Evolutionary conservation across 345 rosid genomes (phyloP).

Genomic region (Carallia pectinifolia): DNA sequence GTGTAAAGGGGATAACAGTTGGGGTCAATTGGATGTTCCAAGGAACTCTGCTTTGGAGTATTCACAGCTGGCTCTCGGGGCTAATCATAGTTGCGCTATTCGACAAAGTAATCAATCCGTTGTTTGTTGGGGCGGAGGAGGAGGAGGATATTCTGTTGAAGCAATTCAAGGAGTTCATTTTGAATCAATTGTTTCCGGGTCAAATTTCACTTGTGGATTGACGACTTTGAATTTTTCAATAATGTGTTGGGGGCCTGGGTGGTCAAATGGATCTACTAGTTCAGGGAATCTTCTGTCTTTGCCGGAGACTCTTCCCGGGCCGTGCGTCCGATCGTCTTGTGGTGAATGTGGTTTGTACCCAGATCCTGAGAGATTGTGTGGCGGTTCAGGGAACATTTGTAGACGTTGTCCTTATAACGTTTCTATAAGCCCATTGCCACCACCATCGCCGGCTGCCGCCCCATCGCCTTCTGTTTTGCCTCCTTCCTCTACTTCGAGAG

Average conservation of each 20-base stretch:
- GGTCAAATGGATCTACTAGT: constrained; percentile 24
- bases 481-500: constrained; percentile 27
- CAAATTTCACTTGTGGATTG: constrained; percentile 71
- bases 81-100: constrained; percentile 59
- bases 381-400: constrained; percentile 55
- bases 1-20: constrained; percentile 53
- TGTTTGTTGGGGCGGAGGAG: constrained; percentile 74
- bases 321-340: constrained; percentile 53
- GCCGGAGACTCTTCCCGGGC: constrained; percentile 59
- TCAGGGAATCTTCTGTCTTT: constrained; percentile 33
- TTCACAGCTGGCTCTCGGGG: constrained; percentile 60
- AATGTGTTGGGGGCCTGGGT: constrained; percentile 75
- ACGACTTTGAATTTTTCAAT: constrained; percentile 39
- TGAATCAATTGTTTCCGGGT: constrained; percentile 67
- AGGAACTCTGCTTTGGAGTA: constrained; percentile 28
- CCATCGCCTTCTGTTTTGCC: constrained; percentile 7
- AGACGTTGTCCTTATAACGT: constrained; percentile 25
- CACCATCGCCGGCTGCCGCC: neutral
- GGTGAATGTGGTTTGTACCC: constrained; percentile 48
- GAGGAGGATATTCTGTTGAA: constrained; percentile 33
- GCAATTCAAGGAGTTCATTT: constrained; percentile 36
- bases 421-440: constrained; percentile 18
- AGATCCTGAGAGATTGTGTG: constrained; percentile 47
- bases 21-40: constrained; percentile 61
- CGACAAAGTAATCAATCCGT: constrained; percentile 41